These are phyloP conservation scores for Neurospora sp. DNA, from an alignment of 495 filamentous ascomycete genomes.

Conservation along the genomic window DNA sequence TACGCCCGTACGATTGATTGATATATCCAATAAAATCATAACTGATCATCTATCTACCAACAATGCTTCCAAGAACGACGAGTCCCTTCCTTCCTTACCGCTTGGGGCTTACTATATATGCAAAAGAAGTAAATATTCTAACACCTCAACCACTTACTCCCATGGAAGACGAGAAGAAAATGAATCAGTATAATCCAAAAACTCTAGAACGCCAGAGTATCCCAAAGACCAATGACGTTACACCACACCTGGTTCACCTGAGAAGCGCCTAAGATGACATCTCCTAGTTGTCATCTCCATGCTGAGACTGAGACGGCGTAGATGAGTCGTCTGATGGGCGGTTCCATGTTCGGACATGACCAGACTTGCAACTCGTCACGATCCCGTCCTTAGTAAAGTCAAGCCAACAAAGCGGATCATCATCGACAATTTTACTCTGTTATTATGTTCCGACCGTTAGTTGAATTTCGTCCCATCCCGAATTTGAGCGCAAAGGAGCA, in stretches of 20 bases:
- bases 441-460: background rate
- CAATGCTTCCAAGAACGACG: background rate
- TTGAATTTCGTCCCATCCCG: background rate
- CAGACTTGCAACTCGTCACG: slow-evolving; percentile 79
- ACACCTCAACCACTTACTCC: background rate
- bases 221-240: background rate
- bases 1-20: background rate
- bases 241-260: background rate
- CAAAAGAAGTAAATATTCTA: background rate
- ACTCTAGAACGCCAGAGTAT: background rate
- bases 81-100: background rate
- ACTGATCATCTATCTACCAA: background rate
- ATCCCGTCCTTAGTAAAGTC: slow-evolving; percentile 86
- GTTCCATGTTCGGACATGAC: slow-evolving; percentile 82
- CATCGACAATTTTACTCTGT: slow-evolving; percentile 75
- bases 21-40: background rate
- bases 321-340: slow-evolving; percentile 45
- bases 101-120: background rate
- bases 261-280: background rate
- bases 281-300: background rate
- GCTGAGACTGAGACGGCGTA: background rate
- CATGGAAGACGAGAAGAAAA: background rate
- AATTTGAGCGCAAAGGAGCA: background rate
- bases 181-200: background rate
- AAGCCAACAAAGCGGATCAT: slow-evolving; percentile 80